These are phyloP conservation scores for Plectranthus barbatus DNA, from an alignment of 257 asterid species.

Conservation along the genomic window DNA sequence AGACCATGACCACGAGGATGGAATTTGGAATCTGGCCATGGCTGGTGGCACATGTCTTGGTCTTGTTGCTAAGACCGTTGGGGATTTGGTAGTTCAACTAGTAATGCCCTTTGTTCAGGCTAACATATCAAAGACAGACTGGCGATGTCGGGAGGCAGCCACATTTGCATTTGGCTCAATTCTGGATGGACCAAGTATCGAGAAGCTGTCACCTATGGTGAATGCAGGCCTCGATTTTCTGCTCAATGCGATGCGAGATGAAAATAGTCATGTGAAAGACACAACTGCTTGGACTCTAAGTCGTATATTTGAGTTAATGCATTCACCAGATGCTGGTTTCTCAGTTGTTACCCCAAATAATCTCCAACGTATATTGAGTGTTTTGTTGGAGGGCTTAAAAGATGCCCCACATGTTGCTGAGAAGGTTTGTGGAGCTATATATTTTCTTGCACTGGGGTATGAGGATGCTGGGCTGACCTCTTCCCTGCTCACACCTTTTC, in stretches of 20 bases:
- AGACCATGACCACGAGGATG: conserved; percentile 83
- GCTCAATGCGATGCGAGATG: conserved; percentile 66
- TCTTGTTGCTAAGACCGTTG: conserved; percentile 71
- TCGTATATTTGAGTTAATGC: conserved; percentile 75
- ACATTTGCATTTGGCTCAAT: conserved; percentile 87
- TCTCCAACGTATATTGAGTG: conserved; percentile 46
- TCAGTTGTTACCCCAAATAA: conserved; percentile 59
- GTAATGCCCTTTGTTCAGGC: conserved; percentile 77
- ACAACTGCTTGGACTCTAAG: conserved; percentile 95
- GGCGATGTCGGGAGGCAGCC: conserved; percentile 90
- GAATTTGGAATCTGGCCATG: conserved; percentile 83
- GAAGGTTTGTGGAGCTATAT: conserved; percentile 83
- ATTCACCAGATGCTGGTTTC: conserved; percentile 53
- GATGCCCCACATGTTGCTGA: conserved; percentile 81
- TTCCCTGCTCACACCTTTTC: conserved; percentile 55
- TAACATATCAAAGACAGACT: conserved; percentile 56
- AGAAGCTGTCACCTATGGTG: conserved; percentile 72
- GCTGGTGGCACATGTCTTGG: conserved; percentile 87
- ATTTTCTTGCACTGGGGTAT: conserved; percentile 76
- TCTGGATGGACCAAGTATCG: conserved; percentile 78
- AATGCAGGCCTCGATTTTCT: conserved; percentile 58
- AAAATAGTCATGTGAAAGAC: conserved; percentile 65
- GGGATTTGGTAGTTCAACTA: conserved; percentile 59
- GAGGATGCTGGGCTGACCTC: conserved; percentile 66
- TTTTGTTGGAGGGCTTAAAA: conserved; percentile 50